A percentile compares a stretch with the other conserved stretches of the same genome.
Conservation (phyloP, 768 basidiomycete species). For the Chiua virens region DNA sequence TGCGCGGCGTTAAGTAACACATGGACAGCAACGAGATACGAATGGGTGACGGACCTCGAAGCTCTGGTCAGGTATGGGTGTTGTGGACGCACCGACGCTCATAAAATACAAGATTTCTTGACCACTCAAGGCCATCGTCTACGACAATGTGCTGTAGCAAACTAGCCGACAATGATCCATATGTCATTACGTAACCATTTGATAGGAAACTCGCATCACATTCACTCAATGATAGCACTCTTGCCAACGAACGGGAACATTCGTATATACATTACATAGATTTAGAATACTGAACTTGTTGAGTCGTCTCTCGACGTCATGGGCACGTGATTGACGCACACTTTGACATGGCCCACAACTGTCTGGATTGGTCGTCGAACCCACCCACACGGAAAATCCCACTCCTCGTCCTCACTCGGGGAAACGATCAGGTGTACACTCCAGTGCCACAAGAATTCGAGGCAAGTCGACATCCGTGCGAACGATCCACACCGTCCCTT, state of each 20-base stretch:
- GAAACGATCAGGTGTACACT: constrained; percentile 18
- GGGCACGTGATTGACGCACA: constrained; percentile 11
- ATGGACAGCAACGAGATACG: no score
- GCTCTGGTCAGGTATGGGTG: constrained; percentile 15
- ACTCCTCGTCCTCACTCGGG: constrained; percentile 17
- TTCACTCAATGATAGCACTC: no score
- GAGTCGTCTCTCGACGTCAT: no score
- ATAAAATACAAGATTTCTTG: constrained; percentile 26
- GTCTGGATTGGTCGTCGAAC: constrained; percentile 22
- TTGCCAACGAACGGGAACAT: no score
- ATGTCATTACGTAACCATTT: constrained; percentile 11
- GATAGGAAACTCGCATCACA: no score
- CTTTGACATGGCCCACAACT: constrained; percentile 23
- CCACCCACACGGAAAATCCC: constrained; percentile 23
- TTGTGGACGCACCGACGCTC: constrained; percentile 24
- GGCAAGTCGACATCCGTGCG: constrained; percentile 1
- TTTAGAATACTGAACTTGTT: no score
- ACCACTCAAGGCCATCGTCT: constrained; percentile 10
- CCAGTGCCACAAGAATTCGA: constrained; percentile 15
- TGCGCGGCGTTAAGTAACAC: not conserved
- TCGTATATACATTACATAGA: no score
- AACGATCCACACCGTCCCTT: not conserved
- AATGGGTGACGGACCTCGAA: constrained; percentile 25
- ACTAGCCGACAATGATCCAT: not conserved
- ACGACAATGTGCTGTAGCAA: no score